Conservation (phyloP, 2,329 filamentous ascomycete species). For the Apiospora rasikravindrae region DNA sequence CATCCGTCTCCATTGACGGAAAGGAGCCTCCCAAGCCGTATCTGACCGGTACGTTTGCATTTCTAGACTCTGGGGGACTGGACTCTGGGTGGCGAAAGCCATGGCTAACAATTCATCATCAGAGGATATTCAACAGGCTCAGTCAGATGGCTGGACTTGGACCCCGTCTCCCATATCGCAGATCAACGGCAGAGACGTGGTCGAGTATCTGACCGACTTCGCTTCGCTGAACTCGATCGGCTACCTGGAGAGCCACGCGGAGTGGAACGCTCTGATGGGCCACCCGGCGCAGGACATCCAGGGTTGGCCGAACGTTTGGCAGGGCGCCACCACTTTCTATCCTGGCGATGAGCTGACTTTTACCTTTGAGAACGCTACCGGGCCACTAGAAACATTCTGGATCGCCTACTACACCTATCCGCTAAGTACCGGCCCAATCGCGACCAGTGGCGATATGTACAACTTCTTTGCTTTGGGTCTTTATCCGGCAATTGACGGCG, state of each 20-base stretch:
- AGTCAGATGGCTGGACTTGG: slow-evolving; percentile 21
- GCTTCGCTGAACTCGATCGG: slow-evolving; percentile 41
- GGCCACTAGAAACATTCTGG: slow-evolving; percentile 23
- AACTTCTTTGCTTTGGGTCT: slow-evolving; percentile 46
- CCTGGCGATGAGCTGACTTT: slow-evolving; percentile 39
- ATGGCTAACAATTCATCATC: not conserved
- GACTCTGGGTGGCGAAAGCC: no score
- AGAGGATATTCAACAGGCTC: slow-evolving; percentile 28
- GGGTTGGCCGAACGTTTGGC: slow-evolving; percentile 37
- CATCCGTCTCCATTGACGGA: slow-evolving; percentile 40
- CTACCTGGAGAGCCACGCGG: slow-evolving; percentile 45
- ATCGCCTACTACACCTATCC: slow-evolving; percentile 26
- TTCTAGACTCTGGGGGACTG: no score
- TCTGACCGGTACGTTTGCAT: slow-evolving; percentile 27
- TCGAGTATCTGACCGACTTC: slow-evolving; percentile 37
- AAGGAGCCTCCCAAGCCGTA: slow-evolving; percentile 41
- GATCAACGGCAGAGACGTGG: slow-evolving; percentile 39
- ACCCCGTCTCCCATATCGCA: slow-evolving; percentile 32
- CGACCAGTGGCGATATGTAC: slow-evolving; percentile 48
- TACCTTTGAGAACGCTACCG: slow-evolving; percentile 35
- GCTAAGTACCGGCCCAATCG: slow-evolving; percentile 36
- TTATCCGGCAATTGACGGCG: slow-evolving; percentile 25
- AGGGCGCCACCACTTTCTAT: slow-evolving; percentile 40
- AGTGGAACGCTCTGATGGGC: slow-evolving; percentile 46
- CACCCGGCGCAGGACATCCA: slow-evolving; percentile 34